Evolutionary conservation across 2,329 filamentous ascomycete species (phyloP), one percentile per base, ranked within the genome.

Genomic region (Aspergillus pseudotamarii): DNA sequence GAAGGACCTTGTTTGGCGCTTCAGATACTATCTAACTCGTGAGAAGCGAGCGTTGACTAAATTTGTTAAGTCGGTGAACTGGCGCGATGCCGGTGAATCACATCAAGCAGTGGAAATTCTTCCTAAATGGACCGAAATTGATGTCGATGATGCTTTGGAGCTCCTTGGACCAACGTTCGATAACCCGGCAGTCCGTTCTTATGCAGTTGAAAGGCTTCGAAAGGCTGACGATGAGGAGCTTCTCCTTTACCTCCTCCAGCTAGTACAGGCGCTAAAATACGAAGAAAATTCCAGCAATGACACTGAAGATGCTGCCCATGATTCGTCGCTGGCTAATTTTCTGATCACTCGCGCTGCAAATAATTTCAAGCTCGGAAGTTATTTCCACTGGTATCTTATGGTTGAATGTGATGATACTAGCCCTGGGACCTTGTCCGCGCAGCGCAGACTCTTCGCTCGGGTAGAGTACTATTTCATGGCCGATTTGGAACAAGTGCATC

Each of bases 351-450:
- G 95, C 41, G 96, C 95, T 4, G 91, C 92, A 16, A 88, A 90
- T 65, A 98, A 96, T 73, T 92, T 97, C 72, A 90, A 91, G 64
- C 85, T 99, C 1, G 95, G 94, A 34, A 99, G 96, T 75, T 97
- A 96, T 79, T 88, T 99, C 59, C 92, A 97, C 76, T 99, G 95
- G 95, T 99, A 98, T 77, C 84, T 99, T 2, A 97, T 97, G 89
- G 95, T 99, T 1, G 96, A 99, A 79, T 96, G 94, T 69, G 93
- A 96, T 70, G 94, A 97, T 75, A 78, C 80, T 45, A 93, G 91
- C 68, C 88, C 88, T 4, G 90, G 93, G 50, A 92, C 94, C 70
- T 85, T 88, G 26, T 83, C 87, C 5, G 88, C 89, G 61, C 91
- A 94, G 73, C 90, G 92, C 53, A 91, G 92, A 66, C 88, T 98